Base-by-base conservation (phyloP, 345 rosid genomes). In the Erysimum cheiranthoides region DNA sequence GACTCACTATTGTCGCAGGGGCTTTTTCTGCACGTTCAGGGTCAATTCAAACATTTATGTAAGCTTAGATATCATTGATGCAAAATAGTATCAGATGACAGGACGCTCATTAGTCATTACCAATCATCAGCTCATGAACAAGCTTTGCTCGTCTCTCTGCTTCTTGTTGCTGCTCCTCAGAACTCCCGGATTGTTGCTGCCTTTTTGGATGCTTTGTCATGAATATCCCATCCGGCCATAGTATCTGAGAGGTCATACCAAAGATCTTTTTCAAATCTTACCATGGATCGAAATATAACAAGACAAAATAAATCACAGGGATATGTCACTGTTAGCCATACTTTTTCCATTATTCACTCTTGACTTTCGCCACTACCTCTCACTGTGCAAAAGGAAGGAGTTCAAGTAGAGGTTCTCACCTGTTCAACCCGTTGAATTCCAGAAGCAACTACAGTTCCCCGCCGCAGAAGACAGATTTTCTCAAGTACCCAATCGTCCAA, bases 221-320 rank as follows among this genome's bases (percentile, higher is more conserved):
- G 79, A 96, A 96, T 70, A 96, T 85, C 38, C 99, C 98, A 87
- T 96, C 98, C 46, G 99, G 99, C 99, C 99, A 96, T 62, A 96
- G 90, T 74, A 96, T 88, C 99, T 96, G 76, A 68, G 58, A 73
- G 61, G 70, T 53, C 46, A 66, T 31, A 59, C 57, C 31, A 65
- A 30, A 49, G 2, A 30, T 38, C 39, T 52, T 65, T 54, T 56
- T 46, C 40, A 69, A 62, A 43, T 40, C 49, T 32, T 25, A 70
- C 30, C 31, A 68, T 5, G 49, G 10, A 61, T n/a, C 68, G 39
- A 52, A 21, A 27, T 34, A 47, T 38, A 75, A 51, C 21, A 1
- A 61, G 18, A 63, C 30, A 10, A 61, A 49, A 56, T 14, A 45
- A 18, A 67, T 68, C 56, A 75, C 28, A 50, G 30, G 14, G 28